Base-by-base conservation (phyloP, 805 yeast genomes). In the Yarrowia yakushimensis region DNA sequence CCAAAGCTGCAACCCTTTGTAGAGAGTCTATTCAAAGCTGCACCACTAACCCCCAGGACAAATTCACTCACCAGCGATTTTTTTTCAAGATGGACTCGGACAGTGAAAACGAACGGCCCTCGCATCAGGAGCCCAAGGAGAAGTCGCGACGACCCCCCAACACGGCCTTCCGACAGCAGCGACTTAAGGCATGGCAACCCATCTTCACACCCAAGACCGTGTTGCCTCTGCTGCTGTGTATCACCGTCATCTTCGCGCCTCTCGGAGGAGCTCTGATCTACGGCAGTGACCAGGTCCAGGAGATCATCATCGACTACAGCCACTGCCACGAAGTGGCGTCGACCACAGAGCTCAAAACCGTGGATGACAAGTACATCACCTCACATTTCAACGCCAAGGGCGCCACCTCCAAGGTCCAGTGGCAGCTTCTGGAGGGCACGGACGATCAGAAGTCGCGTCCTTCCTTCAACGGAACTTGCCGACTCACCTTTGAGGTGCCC, bases 151-250 rank as follows among this genome's bases (percentile, higher is more conserved):
- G 77, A 42, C 79, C 79, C 17, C 79, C 79, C 33, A 77, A 77
- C 65, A 77, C 77, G 36, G 81, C 81, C 42, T 77, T 77, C 68
- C 73, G 81, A 45, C 81, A 77, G 70, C 88, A 84, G 74, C 76
- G 88, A 63, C 76, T 84, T 68, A 83, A 84, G 71, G 86, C 88
- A 59, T 84, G 87, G 87, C 87, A 84, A 72, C 99, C 98, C 1
- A 90, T 94, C 62, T 81, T 94, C 63, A 88, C 97, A 1, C 97
- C 98, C 15, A 85, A 85, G 67, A 86, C 96, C 17, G 97, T 93
- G 48, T 81, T 94, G 46, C 98, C 98, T 2, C 78, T 93, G 59
- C 79, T 94, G 63, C 79, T 91, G 52, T 67, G 87, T 23, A 76
- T 89, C 43, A 90, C 96, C 0, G 77, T 90, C 22, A 79, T 94